A percentile compares a stretch with the other conserved stretches of the same genome.
Conservation (phyloP, 2,329 filamentous ascomycete genomes). For the Cytospora piceicola region DNA sequence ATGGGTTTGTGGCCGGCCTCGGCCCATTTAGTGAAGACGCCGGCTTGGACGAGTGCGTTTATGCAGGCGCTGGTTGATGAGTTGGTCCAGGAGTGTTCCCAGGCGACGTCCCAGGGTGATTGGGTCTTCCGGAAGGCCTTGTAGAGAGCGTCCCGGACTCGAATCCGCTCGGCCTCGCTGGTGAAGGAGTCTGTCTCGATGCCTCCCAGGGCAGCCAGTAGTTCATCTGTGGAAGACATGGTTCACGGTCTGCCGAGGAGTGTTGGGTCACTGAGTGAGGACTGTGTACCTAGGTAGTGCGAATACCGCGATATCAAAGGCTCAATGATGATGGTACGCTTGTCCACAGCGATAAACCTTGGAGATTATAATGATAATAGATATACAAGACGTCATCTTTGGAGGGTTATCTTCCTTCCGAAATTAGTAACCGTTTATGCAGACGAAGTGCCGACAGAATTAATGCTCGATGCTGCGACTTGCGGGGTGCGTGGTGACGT, state of each 20-base stretch:
- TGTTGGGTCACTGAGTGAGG: background rate
- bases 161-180: constrained; percentile 41
- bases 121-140: constrained; percentile 40
- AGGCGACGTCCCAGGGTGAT: constrained; percentile 45
- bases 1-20: constrained; percentile 37
- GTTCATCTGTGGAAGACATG: background rate
- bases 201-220: background rate
- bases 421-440: too few relatives aligned
- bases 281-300: too few relatives aligned
- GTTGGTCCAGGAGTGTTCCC: constrained; percentile 44
- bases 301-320: background rate
- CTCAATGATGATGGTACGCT: background rate
- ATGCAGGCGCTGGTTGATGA: constrained; percentile 41
- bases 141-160: constrained; percentile 40
- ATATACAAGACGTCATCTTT: too few relatives aligned
- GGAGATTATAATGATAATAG: too few relatives aligned
- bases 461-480: too few relatives aligned
- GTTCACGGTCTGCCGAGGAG: background rate
- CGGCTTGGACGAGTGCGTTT: constrained; percentile 45
- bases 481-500: too few relatives aligned
- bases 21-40: constrained; percentile 43
- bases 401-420: too few relatives aligned
- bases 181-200: constrained; percentile 9
- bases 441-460: too few relatives aligned
- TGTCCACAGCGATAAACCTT: too few relatives aligned